Conservation (phyloP, 2,329 filamentous ascomycete species). For the Talaromyces sp. region DNA sequence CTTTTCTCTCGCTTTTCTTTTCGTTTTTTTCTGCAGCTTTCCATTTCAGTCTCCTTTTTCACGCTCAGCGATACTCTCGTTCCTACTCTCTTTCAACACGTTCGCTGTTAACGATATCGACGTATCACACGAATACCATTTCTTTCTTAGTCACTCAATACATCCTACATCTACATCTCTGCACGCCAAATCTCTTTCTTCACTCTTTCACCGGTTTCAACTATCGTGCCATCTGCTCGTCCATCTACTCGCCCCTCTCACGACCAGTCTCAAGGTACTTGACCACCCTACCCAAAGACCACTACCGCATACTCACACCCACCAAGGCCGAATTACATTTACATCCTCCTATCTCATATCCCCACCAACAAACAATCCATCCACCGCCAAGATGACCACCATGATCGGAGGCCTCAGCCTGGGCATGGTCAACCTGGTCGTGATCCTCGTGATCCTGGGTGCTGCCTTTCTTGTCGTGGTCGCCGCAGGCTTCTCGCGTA, state of each 20-base stretch:
- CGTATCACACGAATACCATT: background rate
- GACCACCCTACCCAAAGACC: background rate
- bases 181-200: background rate
- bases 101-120: background rate
- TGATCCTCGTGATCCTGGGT: constrained; percentile 7
- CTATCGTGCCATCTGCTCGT: background rate
- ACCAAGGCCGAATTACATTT: background rate
- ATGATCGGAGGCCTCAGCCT: constrained; percentile 4
- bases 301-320: background rate
- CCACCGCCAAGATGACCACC: constrained; percentile 2
- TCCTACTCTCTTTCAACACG: background rate
- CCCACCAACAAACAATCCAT: background rate
- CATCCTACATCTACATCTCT: background rate
- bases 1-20: background rate
- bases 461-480: constrained; percentile 3
- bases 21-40: background rate
- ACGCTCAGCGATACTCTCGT: no score
- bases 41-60: background rate
- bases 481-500: constrained; percentile 6
- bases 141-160: background rate
- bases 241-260: no score
- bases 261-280: background rate
- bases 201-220: background rate
- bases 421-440: constrained; percentile 11
- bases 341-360: no score